These are phyloP conservation scores for Alnus glutinosa DNA, from an alignment of 306 rosid species.

Conservation along the genomic window DNA sequence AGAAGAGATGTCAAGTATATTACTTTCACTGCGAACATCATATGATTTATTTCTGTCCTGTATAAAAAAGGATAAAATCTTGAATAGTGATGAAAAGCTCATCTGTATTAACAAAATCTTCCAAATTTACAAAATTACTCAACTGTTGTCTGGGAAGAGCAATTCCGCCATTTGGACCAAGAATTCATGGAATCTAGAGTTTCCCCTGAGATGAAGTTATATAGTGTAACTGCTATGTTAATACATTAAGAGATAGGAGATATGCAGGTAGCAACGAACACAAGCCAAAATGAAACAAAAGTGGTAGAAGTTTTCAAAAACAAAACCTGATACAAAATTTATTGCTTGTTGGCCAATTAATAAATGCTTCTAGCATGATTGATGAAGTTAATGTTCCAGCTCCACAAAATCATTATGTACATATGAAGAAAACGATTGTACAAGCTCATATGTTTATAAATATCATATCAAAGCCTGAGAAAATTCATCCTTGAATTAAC, in stretches of 20 bases:
- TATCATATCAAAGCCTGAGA: not conserved
- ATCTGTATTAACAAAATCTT: slow-evolving; percentile 20
- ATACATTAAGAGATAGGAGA: slow-evolving; percentile 14
- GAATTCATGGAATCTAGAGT: slow-evolving; percentile 49
- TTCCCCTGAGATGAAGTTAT: slow-evolving; percentile 35
- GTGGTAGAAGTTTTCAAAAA: not conserved
- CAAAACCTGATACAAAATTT: not conserved
- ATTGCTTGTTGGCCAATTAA: not conserved
- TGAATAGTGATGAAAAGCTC: slow-evolving; percentile 11
- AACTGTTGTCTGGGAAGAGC: slow-evolving; percentile 59
- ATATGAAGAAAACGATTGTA: not conserved
- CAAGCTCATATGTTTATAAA: not conserved
- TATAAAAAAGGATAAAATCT: slow-evolving; percentile 28
- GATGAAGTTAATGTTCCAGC: not conserved
- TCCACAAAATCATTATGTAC: not conserved
- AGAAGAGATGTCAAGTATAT: slow-evolving; percentile 76
- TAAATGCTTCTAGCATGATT: slow-evolving; percentile 5
- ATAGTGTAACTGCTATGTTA: slow-evolving; percentile 19
- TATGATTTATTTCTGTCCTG: slow-evolving; percentile 52
- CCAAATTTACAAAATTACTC: slow-evolving; percentile 36
- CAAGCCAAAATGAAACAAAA: slow-evolving; percentile 16
- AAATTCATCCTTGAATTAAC: not conserved
- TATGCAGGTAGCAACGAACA: slow-evolving; percentile 11
- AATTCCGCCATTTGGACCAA: slow-evolving; percentile 71
- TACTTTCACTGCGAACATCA: slow-evolving; percentile 39